Percentiles rank a stretch among this genome's conserved stretches.
phyloP scores from a whole-genome alignment of 345 rosid species.

The Eucalyptus curtisii region DNA sequence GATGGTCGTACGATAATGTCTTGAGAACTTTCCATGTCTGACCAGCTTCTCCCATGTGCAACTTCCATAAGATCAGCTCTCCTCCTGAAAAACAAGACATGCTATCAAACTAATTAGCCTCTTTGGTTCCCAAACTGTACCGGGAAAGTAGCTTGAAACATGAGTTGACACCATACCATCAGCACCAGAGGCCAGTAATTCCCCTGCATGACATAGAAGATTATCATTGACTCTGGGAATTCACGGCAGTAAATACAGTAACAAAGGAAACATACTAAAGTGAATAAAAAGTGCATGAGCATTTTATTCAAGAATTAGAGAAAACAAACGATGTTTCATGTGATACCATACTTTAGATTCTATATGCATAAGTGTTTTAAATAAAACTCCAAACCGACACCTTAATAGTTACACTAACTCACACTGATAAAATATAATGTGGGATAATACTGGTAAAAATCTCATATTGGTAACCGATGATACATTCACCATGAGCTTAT shows the following conservation, averaged over 20 bases:
- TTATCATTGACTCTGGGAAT: not conserved
- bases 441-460: not conserved
- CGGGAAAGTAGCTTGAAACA: not conserved
- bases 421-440: not conserved
- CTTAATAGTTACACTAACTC: not conserved
- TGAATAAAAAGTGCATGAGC: not conserved
- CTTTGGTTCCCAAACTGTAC: not conserved
- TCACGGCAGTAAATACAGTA: not conserved
- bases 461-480: not conserved
- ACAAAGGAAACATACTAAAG: not conserved
- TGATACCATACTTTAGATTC: not conserved
- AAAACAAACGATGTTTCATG: not conserved
- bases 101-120: not conserved
- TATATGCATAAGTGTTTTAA: not conserved
- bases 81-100: slow-evolving; percentile 46
- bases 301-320: not conserved
- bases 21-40: slow-evolving; percentile 84
- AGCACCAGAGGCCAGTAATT: slow-evolving; percentile 91
- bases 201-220: slow-evolving; percentile 39
- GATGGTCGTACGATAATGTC: slow-evolving; percentile 36
- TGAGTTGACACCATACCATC: slow-evolving; percentile 47
- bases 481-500: not conserved
- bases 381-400: not conserved
- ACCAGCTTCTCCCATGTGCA: slow-evolving; percentile 55
- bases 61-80: slow-evolving; percentile 84